Conservation (phyloP, 1,284 basidiomycete genomes). For the Irpex sp. region DNA sequence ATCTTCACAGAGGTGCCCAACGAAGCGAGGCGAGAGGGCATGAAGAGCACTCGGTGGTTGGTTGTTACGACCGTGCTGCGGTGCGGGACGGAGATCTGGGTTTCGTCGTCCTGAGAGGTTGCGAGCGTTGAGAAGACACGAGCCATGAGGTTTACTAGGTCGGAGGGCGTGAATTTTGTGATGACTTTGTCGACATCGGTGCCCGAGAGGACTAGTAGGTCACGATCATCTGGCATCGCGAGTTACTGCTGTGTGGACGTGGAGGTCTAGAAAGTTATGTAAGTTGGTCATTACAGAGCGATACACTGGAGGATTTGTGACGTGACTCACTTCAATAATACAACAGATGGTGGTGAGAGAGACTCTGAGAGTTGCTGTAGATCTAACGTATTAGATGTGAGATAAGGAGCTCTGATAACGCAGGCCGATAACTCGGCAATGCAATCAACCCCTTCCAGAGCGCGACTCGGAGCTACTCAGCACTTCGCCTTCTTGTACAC, state of each 20-base stretch:
- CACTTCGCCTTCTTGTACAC: not conserved
- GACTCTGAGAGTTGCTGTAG: too few relatives aligned
- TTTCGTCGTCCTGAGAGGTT: slow-evolving; percentile 14
- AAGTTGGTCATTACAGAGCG: too few relatives aligned
- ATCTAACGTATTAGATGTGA: not conserved
- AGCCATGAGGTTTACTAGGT: slow-evolving; percentile 53
- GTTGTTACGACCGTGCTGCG: slow-evolving; percentile 43
- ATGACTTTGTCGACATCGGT: slow-evolving; percentile 44
- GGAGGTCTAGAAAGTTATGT: not conserved
- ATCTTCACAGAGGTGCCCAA: slow-evolving; percentile 64
- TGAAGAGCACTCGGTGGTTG: slow-evolving; percentile 60
- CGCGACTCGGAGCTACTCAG: too few relatives aligned
- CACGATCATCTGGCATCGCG: not conserved
- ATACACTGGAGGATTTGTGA: too few relatives aligned
- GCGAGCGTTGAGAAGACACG: slow-evolving; percentile 39
- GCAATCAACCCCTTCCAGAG: not conserved
- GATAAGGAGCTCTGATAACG: not conserved
- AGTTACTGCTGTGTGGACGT: not conserved
- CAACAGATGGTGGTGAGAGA: too few relatives aligned
- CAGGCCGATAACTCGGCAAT: not conserved
- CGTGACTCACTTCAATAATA: too few relatives aligned
- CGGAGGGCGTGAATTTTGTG: slow-evolving; percentile 35
- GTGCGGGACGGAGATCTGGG: slow-evolving; percentile 41
- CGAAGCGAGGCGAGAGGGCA: slow-evolving; percentile 59
- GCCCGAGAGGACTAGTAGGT: slow-evolving; percentile 51